A percentile compares a stretch with the other conserved stretches of the same genome.
Conservation (phyloP, 2,329 filamentous ascomycete species). For the Botrytis deweyae region DNA sequence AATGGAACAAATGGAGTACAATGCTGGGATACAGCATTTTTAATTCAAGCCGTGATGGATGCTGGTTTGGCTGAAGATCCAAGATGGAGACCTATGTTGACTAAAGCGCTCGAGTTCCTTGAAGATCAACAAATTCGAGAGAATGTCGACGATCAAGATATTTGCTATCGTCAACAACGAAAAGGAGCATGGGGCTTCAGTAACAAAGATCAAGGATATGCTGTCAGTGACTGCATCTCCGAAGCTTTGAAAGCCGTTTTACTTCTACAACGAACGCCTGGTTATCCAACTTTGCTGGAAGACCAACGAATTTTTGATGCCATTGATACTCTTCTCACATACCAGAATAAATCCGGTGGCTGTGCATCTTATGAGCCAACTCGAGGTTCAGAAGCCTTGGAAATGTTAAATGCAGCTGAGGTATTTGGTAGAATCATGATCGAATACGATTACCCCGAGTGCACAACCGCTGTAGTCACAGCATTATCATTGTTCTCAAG, state of each 20-base stretch:
- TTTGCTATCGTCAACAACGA: conserved; percentile 83
- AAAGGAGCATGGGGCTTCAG: conserved; percentile 98
- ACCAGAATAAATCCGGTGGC: conserved; percentile 84
- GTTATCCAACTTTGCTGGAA: conserved; percentile 72
- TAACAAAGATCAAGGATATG: conserved; percentile 88
- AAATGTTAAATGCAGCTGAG: conserved; percentile 90
- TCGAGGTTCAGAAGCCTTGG: conserved; percentile 73
- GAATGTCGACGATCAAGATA: conserved; percentile 63
- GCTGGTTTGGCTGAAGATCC: conserved; percentile 75
- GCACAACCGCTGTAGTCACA: conserved; percentile 91
- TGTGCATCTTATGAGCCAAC: conserved; percentile 88
- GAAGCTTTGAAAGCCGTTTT: conserved; percentile 88
- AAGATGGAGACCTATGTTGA: conserved; percentile 79
- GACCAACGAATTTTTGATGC: conserved; percentile 81
- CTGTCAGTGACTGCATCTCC: conserved; percentile 90
- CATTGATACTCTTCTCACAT: conserved; percentile 84
- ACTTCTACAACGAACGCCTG: conserved; percentile 74
- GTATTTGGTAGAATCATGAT: conserved; percentile 98
- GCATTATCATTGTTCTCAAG: conserved; percentile 79
- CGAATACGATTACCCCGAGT: conserved; percentile 97
- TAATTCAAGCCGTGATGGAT: conserved; percentile 78
- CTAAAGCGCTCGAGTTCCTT: conserved; percentile 78
- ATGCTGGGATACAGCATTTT: conserved; percentile 92
- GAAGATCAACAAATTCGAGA: conserved; percentile 90
- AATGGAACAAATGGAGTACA: conserved; percentile 99